A percentile compares a stretch with the other conserved stretches of the same genome.
Evolutionary conservation across 2,329 filamentous ascomycete genomes (phyloP).

Genomic region (Cladosporium sp.): DNA sequence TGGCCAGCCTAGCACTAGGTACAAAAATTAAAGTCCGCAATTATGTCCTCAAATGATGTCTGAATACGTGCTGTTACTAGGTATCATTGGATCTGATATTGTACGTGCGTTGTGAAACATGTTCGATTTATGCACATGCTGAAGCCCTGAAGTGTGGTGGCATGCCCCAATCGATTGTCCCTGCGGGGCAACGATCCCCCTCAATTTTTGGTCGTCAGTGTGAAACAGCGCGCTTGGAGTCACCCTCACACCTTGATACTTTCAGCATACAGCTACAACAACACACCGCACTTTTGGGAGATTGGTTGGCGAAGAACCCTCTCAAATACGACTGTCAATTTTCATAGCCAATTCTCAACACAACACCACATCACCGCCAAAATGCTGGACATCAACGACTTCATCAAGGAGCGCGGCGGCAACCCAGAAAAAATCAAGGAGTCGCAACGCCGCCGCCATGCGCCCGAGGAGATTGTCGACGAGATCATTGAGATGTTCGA

Average conservation of each 20-base stretch:
- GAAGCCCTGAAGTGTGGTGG: too few relatives aligned
- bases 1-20: neutral
- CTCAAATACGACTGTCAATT: neutral
- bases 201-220: neutral
- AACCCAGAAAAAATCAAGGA: constrained; percentile 89
- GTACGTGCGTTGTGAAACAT: too few relatives aligned
- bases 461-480: constrained; percentile 79
- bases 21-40: neutral
- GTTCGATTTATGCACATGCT: too few relatives aligned
- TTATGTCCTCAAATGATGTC: neutral
- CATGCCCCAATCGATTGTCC: neutral
- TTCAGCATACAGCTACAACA: neutral
- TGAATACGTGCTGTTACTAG: neutral
- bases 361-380: constrained; percentile 9
- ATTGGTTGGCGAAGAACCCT: neutral
- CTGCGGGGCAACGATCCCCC: neutral
- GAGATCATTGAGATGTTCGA: constrained; percentile 84
- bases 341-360: too few relatives aligned
- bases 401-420: constrained; percentile 74
- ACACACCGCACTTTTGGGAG: neutral
- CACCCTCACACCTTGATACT: neutral
- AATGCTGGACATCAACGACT: constrained; percentile 48
- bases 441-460: constrained; percentile 78
- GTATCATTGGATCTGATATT: too few relatives aligned
- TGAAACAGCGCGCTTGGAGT: neutral